phyloP scores from a whole-genome alignment of 1,284 basidiomycete genomes.

The Irpex rosettiformis region DNA sequence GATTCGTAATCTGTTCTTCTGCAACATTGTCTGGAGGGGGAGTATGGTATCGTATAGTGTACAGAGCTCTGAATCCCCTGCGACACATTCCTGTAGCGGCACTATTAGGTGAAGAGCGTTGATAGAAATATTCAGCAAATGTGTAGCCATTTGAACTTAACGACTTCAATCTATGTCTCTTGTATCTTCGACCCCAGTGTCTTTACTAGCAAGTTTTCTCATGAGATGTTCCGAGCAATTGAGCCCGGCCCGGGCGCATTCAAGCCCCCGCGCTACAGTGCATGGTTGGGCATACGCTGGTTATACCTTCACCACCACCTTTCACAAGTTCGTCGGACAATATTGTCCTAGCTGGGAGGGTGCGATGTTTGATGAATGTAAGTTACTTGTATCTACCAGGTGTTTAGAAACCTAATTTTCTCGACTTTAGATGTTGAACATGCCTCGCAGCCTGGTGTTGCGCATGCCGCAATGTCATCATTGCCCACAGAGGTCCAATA shows the following conservation, averaged over 20 bases:
- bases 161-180: too few relatives aligned
- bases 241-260: neutral
- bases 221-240: too few relatives aligned
- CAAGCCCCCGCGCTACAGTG: too few relatives aligned
- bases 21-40: too few relatives aligned
- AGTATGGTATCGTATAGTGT: too few relatives aligned
- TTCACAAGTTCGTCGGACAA: neutral
- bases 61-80: too few relatives aligned
- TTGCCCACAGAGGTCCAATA: slow-evolving; percentile 62
- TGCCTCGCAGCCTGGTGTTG: slow-evolving; percentile 42
- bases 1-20: neutral
- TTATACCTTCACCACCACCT: neutral
- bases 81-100: too few relatives aligned
- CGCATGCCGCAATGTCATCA: slow-evolving; percentile 33
- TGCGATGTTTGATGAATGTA: slow-evolving; percentile 84
- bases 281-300: neutral
- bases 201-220: too few relatives aligned
- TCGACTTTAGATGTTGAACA: slow-evolving; percentile 78
- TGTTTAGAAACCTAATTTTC: slow-evolving; percentile 3
- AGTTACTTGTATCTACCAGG: slow-evolving; percentile 29
- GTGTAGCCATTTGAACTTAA: neutral
- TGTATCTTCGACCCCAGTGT: too few relatives aligned
- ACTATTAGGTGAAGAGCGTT: neutral
- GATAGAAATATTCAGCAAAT: neutral
- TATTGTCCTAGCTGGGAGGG: neutral